phyloP scores from a whole-genome alignment of 2,329 filamentous ascomycete species.

The Pseudogymnoascus sp. region DNA sequence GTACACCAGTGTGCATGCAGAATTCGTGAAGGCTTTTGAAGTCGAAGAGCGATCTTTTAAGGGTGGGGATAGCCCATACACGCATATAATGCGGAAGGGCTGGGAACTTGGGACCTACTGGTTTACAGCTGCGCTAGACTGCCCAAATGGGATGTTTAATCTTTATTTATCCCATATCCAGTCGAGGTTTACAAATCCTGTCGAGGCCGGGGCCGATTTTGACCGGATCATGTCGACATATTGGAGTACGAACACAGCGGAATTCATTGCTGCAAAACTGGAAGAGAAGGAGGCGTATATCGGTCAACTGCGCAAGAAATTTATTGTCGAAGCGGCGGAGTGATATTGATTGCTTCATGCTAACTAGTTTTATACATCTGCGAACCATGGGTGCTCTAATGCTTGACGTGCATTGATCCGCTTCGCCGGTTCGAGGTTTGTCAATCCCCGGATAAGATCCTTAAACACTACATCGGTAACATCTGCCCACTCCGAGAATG shows the following conservation, averaged over 20 bases:
- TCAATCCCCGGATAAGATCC: constrained; percentile 25
- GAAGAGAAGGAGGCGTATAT: too few species aligned
- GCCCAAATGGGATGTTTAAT: neutral
- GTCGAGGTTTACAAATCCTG: neutral
- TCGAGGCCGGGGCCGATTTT: neutral
- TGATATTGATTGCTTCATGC: too few species aligned
- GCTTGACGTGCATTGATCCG: constrained; percentile 28
- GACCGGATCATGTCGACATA: neutral
- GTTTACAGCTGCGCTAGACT: neutral
- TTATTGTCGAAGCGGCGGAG: too few species aligned
- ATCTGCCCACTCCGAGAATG: constrained; percentile 27
- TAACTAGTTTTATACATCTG: neutral
- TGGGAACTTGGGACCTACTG: neutral
- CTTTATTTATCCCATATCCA: too few species aligned
- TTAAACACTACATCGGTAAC: constrained; percentile 25
- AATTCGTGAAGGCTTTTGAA: constrained; percentile 19
- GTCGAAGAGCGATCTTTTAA: constrained; percentile 15
- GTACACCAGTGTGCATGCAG: constrained; percentile 13
- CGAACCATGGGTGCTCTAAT: constrained; percentile 27
- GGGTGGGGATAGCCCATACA: neutral
- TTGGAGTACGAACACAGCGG: neutral
- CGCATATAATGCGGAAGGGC: neutral
- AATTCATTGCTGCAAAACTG: too few species aligned
- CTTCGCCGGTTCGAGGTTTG: constrained; percentile 27
- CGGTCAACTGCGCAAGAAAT: too few species aligned